A percentile compares a stretch with the other conserved stretches of the same genome.
phyloP scores from a whole-genome alignment of 768 basidiomycete species.

The Termitomyces sp. region DNA sequence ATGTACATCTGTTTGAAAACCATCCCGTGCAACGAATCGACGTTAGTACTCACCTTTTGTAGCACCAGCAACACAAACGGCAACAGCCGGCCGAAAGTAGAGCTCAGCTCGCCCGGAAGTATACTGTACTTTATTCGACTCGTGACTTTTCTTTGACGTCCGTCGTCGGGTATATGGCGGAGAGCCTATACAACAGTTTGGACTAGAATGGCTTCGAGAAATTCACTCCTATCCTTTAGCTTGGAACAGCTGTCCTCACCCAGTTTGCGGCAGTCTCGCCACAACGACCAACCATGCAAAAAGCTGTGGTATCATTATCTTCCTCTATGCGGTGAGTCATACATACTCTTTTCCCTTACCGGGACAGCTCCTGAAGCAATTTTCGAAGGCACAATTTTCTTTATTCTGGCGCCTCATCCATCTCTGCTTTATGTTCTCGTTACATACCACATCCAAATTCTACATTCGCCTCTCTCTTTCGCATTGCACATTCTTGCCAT shows the following conservation, averaged over 20 bases:
- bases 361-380: not conserved
- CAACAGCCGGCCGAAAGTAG: not conserved
- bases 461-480: conserved; percentile 42
- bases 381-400: conserved; percentile 33
- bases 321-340: conserved; percentile 48
- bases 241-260: conserved; percentile 12
- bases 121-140: not conserved
- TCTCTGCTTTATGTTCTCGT: conserved; percentile 65
- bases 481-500: conserved; percentile 48
- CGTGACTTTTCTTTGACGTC: not conserved
- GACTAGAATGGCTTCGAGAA: conserved; percentile 15
- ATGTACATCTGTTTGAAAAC: no score
- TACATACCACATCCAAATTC: conserved; percentile 56
- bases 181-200: not conserved
- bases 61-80: not conserved
- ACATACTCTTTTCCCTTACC: not conserved
- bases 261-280: not conserved
- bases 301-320: conserved; percentile 55
- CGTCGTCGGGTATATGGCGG: conserved; percentile 6
- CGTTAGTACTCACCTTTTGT: not conserved
- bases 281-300: conserved; percentile 22
- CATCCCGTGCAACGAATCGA: no score
- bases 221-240: conserved; percentile 16
- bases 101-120: no score
- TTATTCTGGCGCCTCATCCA: conserved; percentile 71